Conservation (phyloP, 305 asterid species). For the Fraxinus ornus region DNA sequence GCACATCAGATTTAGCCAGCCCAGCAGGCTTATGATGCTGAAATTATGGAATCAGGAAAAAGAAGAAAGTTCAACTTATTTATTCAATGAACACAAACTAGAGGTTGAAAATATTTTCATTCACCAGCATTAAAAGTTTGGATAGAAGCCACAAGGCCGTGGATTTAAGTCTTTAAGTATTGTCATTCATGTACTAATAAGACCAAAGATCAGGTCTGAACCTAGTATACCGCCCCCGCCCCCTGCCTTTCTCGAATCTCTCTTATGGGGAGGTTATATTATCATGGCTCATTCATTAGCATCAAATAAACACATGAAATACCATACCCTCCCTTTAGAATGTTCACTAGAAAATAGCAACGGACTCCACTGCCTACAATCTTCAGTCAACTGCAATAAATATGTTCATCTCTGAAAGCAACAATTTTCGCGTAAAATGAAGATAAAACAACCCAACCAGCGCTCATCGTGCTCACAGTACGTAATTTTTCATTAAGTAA, state of each 20-base stretch:
- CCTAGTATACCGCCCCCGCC: background rate
- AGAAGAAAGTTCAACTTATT: conserved; percentile 3
- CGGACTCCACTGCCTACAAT: background rate
- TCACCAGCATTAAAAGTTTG: conserved; percentile 6
- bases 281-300: background rate
- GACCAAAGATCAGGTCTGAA: background rate
- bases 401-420: background rate
- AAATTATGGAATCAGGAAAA: background rate
- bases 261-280: background rate
- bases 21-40: background rate
- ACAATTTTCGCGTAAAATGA: background rate
- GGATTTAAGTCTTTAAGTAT: background rate
- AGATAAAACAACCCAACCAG: conserved; percentile 1
- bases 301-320: background rate
- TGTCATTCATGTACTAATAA: background rate
- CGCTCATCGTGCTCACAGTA: background rate
- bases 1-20: background rate
- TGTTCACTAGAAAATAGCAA: conserved; percentile 4
- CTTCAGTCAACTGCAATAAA: background rate
- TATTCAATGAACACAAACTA: background rate
- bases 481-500: conserved; percentile 5
- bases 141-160: conserved; percentile 1
- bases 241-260: background rate
- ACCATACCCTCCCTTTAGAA: background rate
- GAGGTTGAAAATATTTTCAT: background rate